Percentiles rank a stretch among this genome's conserved stretches.
These are phyloP conservation scores for Pyrus hybrid DNA, from an alignment of 331 rosid species.

Conservation along the genomic window DNA sequence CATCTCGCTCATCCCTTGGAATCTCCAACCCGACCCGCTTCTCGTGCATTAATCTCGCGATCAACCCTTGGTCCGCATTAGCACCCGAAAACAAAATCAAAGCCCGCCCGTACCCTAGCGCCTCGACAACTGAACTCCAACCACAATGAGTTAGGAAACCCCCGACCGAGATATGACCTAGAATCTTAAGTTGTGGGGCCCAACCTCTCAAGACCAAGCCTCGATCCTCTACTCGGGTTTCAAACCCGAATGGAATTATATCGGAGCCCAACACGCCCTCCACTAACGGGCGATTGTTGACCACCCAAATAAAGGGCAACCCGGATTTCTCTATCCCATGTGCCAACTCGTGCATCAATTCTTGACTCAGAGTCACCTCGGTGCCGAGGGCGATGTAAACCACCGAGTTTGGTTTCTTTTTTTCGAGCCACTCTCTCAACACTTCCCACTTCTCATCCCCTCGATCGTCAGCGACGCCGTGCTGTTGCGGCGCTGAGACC, in stretches of 20 bases:
- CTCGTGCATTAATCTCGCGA: constrained; percentile 1
- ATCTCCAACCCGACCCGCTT: constrained; percentile 18
- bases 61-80: constrained; percentile 19
- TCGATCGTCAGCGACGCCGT: too few species aligned
- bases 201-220: constrained; percentile 18
- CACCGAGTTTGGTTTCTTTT: constrained; percentile 8
- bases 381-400: too few species aligned
- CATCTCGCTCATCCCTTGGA: constrained; percentile 12
- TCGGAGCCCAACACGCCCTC: too few species aligned
- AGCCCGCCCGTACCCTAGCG: neutral
- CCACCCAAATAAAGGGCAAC: too few species aligned
- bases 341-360: too few species aligned
- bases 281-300: too few species aligned
- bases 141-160: constrained; percentile 22
- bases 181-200: constrained; percentile 20
- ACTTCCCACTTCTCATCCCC: neutral
- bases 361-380: too few species aligned
- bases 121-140: constrained; percentile 25
- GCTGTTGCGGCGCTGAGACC: too few species aligned
- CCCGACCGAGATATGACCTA: neutral
- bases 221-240: neutral
- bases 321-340: too few species aligned
- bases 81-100: constrained; percentile 12
- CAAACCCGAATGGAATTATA: too few species aligned
- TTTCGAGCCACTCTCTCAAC: constrained; percentile 9